Evolutionary conservation across 148 eudicot genomes (phyloP), one percentile per base, ranked within the genome.

Genomic region (Nepenthes mirabilis): DNA sequence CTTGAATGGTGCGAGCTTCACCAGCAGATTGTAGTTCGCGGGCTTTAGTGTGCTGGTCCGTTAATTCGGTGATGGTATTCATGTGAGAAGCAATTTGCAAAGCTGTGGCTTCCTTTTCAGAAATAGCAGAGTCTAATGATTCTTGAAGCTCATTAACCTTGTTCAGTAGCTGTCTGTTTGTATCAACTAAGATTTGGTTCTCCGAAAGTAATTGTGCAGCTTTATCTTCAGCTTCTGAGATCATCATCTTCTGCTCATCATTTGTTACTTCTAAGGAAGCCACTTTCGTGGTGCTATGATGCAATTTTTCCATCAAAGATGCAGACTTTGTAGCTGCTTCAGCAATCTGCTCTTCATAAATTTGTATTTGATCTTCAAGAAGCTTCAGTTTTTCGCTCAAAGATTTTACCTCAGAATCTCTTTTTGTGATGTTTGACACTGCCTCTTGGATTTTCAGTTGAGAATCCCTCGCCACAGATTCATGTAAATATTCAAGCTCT

Each of bases 101-200:
- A 64, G 69, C 65, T 58, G 79, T 62, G 23, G 64, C 70, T 76
- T 93, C 96, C 80, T 75, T 86, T 58, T 86, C 96, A 54, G 75
- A 65, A 72, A 60, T 40, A 43, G 59, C 77, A 37, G 73, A 64
- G 49, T 68, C 72, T 37, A 91, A 64, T 60, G 68, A 68, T 52
- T 73, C 80, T 55, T 85, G 80, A 54, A 93, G 83, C 52, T 93
- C 91, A 67, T 76, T 78, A 58, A 85, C 69, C 74, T 82, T 81
- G 69, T 50, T 72, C 69, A 77, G 78, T 52, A 91, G 79, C 71
- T 87, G 83, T 45, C 69, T 47, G 66, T 79, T 90, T 54, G 83
- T 87, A 67, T 79, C 96, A 1, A 65, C 81, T 45, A 91, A 72
- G 65, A 74, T 51, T 60, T 79, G 82, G 59, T 73, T 85, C 66